Base-by-base conservation (phyloP, 768 basidiomycete genomes). In the Russula olivacea region DNA sequence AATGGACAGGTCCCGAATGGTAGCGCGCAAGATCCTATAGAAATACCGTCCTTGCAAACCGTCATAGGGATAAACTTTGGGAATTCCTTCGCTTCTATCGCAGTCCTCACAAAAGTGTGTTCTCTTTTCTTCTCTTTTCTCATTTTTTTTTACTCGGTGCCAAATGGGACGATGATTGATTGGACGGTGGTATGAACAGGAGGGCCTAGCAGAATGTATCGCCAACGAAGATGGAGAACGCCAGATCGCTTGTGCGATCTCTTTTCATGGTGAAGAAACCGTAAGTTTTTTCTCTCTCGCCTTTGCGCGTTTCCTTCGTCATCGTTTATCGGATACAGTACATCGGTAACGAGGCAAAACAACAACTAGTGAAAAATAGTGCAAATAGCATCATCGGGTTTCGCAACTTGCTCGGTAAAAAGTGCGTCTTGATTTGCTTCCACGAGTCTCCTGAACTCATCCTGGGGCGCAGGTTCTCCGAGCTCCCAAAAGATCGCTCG, bases 151-250 rank as follows among this genome's bases (percentile, higher is more conserved):
- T 21, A 41, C 41, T 17, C 7, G 32, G 30, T 19, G 38, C 12
- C 12, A 23, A 48, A 14, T n/a, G 10, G 45, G 21, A 47, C 45
- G n/a, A 47, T 21, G 45, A 49, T 45, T n/a, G n/a, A 21, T 60
- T 19, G 25, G 9, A 5, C 32, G 4, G 34, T 41, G 32, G 6
- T 4, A 3, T 12, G 17, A 15, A n/a, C 14, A 95, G 93, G 93
- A 97, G 75, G 91, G 91, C 14, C 78, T 89, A 34, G 88, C 95
- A 48, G 91, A 94, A 71, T 96, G 92, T 72, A 98, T 98, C 64
- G 97, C 95, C 6, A 98, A 98, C 73, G 95, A 98, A 72, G 96
- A 98, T 72, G 96, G 97, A 34, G 96, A 98, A 72, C 88, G 97
- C 36, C 96, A 99, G 77, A 98, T 99, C 70, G 93, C 93, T 0